phyloP scores from a whole-genome alignment of 495 filamentous ascomycete genomes.

The Trichoderma erinaceum region DNA sequence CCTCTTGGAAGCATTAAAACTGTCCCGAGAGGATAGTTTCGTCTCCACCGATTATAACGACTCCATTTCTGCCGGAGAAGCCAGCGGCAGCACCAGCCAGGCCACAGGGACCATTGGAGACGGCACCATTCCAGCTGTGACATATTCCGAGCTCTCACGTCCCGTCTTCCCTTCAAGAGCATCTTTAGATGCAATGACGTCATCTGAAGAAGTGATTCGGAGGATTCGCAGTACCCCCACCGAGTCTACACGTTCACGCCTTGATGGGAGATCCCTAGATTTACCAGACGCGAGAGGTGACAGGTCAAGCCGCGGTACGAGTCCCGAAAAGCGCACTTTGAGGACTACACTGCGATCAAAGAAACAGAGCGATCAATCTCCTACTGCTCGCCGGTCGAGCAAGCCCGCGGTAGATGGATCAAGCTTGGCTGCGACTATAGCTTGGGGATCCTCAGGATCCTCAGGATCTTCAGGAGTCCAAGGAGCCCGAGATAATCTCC shows the following conservation, averaged over 20 bases:
- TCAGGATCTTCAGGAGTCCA: constrained; percentile 26
- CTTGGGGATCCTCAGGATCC: constrained; percentile 56
- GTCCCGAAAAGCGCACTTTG: constrained; percentile 80
- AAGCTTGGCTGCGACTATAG: constrained; percentile 80
- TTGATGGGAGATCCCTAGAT: neutral
- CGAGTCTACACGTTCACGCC: constrained; percentile 12
- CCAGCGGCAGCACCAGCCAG: constrained; percentile 23
- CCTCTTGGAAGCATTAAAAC: constrained; percentile 71
- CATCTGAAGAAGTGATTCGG: constrained; percentile 43
- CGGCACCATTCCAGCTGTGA: constrained; percentile 72
- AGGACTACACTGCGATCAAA: constrained; percentile 70
- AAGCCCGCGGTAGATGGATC: constrained; percentile 40
- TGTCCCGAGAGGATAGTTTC: constrained; percentile 61
- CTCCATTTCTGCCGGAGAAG: constrained; percentile 23
- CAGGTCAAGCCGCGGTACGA: constrained; percentile 58
- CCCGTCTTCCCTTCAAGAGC: constrained; percentile 60
- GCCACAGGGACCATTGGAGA: constrained; percentile 63
- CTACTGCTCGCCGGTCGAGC: constrained; percentile 40
- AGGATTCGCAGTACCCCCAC: constrained; percentile 24
- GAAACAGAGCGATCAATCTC: constrained; percentile 49
- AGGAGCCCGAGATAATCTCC: constrained; percentile 22
- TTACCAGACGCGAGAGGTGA: constrained; percentile 17
- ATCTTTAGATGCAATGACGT: constrained; percentile 41
- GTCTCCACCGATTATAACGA: constrained; percentile 24
- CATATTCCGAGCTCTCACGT: constrained; percentile 68